Evolutionary conservation across 805 yeast species (phyloP).

Genomic region (Starmerella asiatica): DNA sequence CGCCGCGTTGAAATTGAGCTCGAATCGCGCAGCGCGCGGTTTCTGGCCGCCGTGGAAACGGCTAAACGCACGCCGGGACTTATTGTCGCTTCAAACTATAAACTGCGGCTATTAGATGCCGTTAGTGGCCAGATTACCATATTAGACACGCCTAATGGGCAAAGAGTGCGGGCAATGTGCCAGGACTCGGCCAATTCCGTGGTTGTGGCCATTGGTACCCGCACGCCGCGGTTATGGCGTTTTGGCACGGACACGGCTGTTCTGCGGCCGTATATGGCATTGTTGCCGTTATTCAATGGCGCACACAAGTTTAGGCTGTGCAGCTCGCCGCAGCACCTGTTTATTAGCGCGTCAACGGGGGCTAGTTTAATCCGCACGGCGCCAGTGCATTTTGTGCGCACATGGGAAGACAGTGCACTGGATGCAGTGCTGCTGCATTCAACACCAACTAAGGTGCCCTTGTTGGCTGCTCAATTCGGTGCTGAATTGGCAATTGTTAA

Average conservation of each 20-base stretch:
- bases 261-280: conserved; percentile 4
- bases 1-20: conserved; percentile 4
- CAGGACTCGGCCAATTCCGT: not conserved
- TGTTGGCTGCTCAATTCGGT: conserved; percentile 1
- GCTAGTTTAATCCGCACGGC: not conserved
- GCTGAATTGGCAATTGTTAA: conserved; percentile 1
- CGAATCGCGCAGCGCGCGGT: conserved; percentile 9
- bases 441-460: conserved; percentile 3
- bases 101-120: conserved; percentile 10
- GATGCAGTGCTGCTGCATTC: not conserved
- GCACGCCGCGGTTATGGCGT: conserved; percentile 5
- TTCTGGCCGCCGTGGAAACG: conserved; percentile 1
- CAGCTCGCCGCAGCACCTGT: not conserved
- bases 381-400: conserved; percentile 1
- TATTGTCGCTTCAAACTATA: conserved; percentile 16
- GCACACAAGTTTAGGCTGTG: conserved; percentile 7
- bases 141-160: conserved; percentile 7
- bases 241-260: not conserved
- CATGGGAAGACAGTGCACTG: not conserved
- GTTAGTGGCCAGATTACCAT: not conserved
- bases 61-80: not conserved
- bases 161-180: conserved; percentile 7
- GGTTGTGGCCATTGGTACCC: conserved; percentile 2
- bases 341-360: conserved; percentile 3
- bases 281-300: conserved; percentile 4